phyloP scores from a whole-genome alignment of 768 basidiomycete species.

The Leccinum obscurum region DNA sequence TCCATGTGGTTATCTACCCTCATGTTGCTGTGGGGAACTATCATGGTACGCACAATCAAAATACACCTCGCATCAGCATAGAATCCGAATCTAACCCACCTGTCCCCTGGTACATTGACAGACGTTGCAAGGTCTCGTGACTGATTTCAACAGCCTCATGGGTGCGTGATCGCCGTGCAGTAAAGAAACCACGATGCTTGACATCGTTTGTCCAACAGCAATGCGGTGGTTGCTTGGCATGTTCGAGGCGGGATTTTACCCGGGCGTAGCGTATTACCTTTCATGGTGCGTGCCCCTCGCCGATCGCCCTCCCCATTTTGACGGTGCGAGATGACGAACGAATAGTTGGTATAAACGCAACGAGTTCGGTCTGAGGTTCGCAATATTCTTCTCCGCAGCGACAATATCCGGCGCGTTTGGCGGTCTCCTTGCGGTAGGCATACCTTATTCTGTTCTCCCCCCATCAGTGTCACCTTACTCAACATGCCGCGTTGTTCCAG shows the following conservation, averaged over 20 bases:
- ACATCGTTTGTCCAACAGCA: conserved; percentile 35
- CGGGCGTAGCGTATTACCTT: conserved; percentile 65
- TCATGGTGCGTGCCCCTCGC: conserved; percentile 52
- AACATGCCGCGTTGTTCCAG: conserved; percentile 16
- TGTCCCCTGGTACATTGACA: conserved; percentile 26
- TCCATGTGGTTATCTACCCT: conserved; percentile 75
- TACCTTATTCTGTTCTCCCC: neutral
- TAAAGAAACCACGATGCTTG: neutral
- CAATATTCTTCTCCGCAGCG: conserved; percentile 76
- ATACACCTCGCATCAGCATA: neutral
- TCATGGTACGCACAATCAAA: conserved; percentile 53
- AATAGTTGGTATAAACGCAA: conserved; percentile 65
- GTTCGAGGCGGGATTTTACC: conserved; percentile 54
- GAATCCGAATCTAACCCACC: conserved; percentile 3
- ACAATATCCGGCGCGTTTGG: conserved; percentile 84
- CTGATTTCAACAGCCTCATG: conserved; percentile 67
- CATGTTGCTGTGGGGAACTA: conserved; percentile 74
- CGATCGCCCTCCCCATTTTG: conserved; percentile 31
- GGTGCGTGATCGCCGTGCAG: conserved; percentile 40
- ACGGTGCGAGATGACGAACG: conserved; percentile 26
- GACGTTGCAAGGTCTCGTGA: conserved; percentile 73
- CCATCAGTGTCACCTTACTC: conserved; percentile 1
- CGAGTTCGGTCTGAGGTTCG: conserved; percentile 67
- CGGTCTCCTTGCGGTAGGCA: conserved; percentile 63
- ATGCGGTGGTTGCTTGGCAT: conserved; percentile 72